Conservation (phyloP, 2,329 filamentous ascomycete genomes). For the Paraphaeosphaeria minitans region DNA sequence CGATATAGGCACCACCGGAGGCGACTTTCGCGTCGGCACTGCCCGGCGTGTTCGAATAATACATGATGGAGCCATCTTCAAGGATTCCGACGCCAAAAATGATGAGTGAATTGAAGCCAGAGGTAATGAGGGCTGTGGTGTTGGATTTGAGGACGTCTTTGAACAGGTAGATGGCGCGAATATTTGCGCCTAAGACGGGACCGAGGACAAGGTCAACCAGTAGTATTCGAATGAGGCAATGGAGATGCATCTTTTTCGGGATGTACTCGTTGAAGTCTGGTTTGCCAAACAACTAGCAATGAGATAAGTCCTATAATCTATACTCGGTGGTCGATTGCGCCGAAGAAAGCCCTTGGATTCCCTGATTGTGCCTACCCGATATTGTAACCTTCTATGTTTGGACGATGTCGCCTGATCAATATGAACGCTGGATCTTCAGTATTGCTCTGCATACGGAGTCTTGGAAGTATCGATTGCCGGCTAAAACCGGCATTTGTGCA, state of each 20-base stretch:
- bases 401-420: not conserved
- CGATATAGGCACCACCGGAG: constrained; percentile 53
- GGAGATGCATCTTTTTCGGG: constrained; percentile 7
- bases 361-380: not conserved
- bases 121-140: constrained; percentile 49
- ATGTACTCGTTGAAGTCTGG: not conserved
- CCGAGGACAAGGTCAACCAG: constrained; percentile 15
- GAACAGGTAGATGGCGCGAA: constrained; percentile 25
- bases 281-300: not conserved
- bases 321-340: not conserved
- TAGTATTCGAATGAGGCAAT: constrained; percentile 6
- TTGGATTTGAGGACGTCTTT: constrained; percentile 54
- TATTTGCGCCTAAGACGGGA: constrained; percentile 13
- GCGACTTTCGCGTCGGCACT: constrained; percentile 43
- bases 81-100: constrained; percentile 54
- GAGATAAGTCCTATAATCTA: not conserved
- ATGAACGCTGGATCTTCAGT: not conserved
- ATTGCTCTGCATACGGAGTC: not conserved
- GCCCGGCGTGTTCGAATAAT: constrained; percentile 47
- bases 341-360: not conserved
- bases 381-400: not conserved
- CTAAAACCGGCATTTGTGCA: not conserved
- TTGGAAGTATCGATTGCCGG: not conserved
- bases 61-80: constrained; percentile 52
- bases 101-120: constrained; percentile 52